Conservation (phyloP, 164 flowering plant genomes). For the Houttuynia cordata region DNA sequence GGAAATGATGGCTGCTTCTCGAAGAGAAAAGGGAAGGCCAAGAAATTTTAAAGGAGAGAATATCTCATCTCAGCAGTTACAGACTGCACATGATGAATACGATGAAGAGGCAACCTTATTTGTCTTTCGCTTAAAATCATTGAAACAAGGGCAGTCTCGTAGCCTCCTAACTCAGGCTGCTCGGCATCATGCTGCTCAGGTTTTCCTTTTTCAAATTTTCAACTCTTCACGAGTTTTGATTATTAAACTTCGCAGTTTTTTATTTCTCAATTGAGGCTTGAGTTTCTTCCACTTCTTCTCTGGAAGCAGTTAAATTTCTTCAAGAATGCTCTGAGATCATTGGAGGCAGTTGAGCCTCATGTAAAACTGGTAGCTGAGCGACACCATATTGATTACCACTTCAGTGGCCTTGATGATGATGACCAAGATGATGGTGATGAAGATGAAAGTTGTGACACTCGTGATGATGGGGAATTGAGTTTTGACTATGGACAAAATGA, state of each 20-base stretch:
- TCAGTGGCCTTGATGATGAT: slow-evolving; percentile 70
- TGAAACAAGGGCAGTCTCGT: slow-evolving; percentile 80
- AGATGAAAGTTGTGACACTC: slow-evolving; percentile 23
- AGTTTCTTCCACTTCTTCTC: slow-evolving; percentile 8
- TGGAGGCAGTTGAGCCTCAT: slow-evolving; percentile 74
- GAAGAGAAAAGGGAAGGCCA: slow-evolving; percentile 53
- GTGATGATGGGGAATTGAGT: slow-evolving; percentile 69
- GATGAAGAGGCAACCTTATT: slow-evolving; percentile 76
- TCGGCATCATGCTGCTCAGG: slow-evolving; percentile 97
- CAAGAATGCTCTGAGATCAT: slow-evolving; percentile 52
- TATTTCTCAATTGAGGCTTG: neutral
- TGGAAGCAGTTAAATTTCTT: slow-evolving; percentile 63
- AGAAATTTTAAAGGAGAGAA: slow-evolving; percentile 46
- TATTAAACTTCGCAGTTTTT: slow-evolving; percentile 1
- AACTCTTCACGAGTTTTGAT: neutral
- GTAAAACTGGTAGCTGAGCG: slow-evolving; percentile 49
- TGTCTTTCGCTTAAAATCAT: slow-evolving; percentile 77
- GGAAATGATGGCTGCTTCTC: slow-evolving; percentile 31
- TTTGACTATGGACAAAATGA: slow-evolving; percentile 62
- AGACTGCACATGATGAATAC: slow-evolving; percentile 63
- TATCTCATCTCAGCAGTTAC: slow-evolving; percentile 43
- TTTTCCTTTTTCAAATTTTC: slow-evolving; percentile 7
- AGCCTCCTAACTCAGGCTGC: slow-evolving; percentile 94
- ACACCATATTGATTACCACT: slow-evolving; percentile 84
- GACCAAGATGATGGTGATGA: slow-evolving; percentile 35